Conservation (phyloP, 1,139 yeast species). For the Debaryomyces coudertii region DNA sequence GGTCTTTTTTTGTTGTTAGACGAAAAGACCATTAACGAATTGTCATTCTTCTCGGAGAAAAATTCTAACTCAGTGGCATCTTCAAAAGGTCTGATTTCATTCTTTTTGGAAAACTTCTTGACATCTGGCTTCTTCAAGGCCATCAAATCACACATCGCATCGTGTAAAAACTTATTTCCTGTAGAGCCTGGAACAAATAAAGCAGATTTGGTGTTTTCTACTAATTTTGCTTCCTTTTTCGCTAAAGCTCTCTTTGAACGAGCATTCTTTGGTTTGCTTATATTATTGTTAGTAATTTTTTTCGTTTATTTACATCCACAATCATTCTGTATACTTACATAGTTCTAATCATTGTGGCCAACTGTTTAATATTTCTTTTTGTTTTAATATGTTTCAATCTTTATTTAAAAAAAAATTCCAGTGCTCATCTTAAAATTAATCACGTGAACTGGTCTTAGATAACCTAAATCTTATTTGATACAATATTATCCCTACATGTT, state of each 20-base stretch:
- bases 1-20: constrained; percentile 91
- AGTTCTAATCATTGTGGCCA: constrained; percentile 60
- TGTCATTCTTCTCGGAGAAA: constrained; percentile 91
- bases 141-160: constrained; percentile 86
- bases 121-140: constrained; percentile 91
- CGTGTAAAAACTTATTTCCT: constrained; percentile 78
- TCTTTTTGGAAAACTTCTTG: constrained; percentile 85
- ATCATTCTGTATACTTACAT: constrained; percentile 42
- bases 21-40: constrained; percentile 81
- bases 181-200: constrained; percentile 90
- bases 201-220: constrained; percentile 89
- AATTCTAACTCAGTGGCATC: constrained; percentile 87
- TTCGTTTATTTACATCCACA: not conserved
- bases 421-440: constrained; percentile 9
- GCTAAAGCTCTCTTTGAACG: constrained; percentile 95
- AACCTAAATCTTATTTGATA: too few species aligned
- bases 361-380: not conserved
- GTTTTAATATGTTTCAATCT: not conserved
- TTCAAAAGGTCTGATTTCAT: constrained; percentile 90
- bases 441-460: not conserved
- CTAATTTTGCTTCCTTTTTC: constrained; percentile 82
- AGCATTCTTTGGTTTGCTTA: constrained; percentile 79
- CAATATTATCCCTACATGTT: not conserved
- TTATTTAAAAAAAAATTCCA: constrained; percentile 6
- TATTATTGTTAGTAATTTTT: constrained; percentile 11